Base-by-base conservation (phyloP, 345 rosid species). In the Raphanus sativus region DNA sequence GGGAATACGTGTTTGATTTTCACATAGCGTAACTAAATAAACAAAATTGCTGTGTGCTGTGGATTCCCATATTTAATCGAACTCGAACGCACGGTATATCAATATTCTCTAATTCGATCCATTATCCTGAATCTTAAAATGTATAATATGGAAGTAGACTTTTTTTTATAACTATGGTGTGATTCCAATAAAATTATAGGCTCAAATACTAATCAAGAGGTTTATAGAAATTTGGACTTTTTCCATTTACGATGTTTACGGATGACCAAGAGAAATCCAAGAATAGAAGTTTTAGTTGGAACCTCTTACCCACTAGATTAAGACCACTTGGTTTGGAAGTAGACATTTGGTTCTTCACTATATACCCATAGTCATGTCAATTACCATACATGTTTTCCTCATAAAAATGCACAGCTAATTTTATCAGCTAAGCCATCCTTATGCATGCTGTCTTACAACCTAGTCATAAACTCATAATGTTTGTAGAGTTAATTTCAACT, bases 1-100 rank as follows among this genome's bases (percentile, higher is more conserved):
- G n/a, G n/a, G 56, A 48, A 45, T 11, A 24, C 33, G 28, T 33
- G 10, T 40, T 8, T 59, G 26, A 58, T 56, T 13, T 56, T 64
- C 64, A 74, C 55, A 25, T 54, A 65, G 4, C 11, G 16, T 38
- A 40, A 75, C 17, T 48, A n/a, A 4, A 13, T 29, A 67, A 56
- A 4, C 45, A 59, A 76, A 28, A 16, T 25, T 32, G 28, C 32
- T 10, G 1, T 8, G 25, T 59, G 55, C 3, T 30, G 13, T 32
- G 50, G 62, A 32, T 73, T 48, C 62, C 33, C 52, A 63, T 52
- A 63, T 13, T 48, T 50, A 50, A 73, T 73, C 15, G 5, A 64
- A 73, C 4, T 28, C 29, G 29, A 45, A 71, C 45, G 42, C 13
- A 54, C 45, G 26, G 15, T 11, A 17, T 71, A 42, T 42, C 56